Conservation (phyloP, 2,329 filamentous ascomycete species). For the Aspergillus amoenus region DNA sequence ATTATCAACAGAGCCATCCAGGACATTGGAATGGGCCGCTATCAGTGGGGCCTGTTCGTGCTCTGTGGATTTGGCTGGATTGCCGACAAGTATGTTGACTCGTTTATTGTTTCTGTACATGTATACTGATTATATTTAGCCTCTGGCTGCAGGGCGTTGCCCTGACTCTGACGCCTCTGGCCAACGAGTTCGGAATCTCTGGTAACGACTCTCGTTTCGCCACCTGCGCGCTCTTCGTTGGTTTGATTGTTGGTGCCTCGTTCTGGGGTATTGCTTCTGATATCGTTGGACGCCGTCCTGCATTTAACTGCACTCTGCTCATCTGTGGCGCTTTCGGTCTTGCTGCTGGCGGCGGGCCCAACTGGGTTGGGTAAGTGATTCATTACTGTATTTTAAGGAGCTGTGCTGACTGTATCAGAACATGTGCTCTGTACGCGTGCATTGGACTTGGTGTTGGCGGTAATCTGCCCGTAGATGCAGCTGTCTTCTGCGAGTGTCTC, state of each 20-base stretch:
- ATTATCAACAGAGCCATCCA: constrained; percentile 83
- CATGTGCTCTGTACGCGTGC: constrained; percentile 60
- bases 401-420: constrained; percentile 28
- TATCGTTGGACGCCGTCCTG: constrained; percentile 73
- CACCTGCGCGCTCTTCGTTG: constrained; percentile 72
- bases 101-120: no score
- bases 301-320: constrained; percentile 78
- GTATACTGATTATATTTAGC: constrained; percentile 38
- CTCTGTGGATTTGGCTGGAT: constrained; percentile 85
- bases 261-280: constrained; percentile 81
- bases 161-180: constrained; percentile 72
- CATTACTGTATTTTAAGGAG: not conserved
- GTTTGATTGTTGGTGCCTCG: constrained; percentile 73
- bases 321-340: constrained; percentile 74
- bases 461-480: constrained; percentile 75
- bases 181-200: constrained; percentile 68
- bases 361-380: constrained; percentile 56
- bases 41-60: constrained; percentile 81
- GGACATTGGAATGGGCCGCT: constrained; percentile 84
- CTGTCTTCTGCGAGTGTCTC: constrained; percentile 79
- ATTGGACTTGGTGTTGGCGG: constrained; percentile 71
- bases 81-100: constrained; percentile 69
- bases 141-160: constrained; percentile 80
- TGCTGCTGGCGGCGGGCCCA: constrained; percentile 64
- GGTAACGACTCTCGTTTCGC: constrained; percentile 75